Percentiles rank a stretch among this genome's conserved stretches.
Conservation (phyloP, 2,329 filamentous ascomycete genomes). For the Botrytis squamosa region DNA sequence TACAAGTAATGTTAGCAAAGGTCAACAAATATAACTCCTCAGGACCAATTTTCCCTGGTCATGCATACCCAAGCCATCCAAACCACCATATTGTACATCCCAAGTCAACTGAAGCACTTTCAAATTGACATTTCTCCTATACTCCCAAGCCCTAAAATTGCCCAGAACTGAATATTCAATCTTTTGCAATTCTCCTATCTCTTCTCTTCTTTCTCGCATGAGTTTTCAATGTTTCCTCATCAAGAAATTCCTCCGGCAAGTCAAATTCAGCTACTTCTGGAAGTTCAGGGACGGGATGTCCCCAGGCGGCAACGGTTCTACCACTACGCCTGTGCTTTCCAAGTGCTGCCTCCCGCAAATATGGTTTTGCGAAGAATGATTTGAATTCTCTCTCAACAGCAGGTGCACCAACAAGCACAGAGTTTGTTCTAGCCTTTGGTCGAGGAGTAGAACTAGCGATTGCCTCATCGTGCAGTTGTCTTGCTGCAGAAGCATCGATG, state of each 20-base stretch:
- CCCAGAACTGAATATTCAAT: constrained; percentile 2
- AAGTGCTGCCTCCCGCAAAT: constrained; percentile 78
- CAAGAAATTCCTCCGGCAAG: constrained; percentile 57
- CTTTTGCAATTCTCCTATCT: constrained; percentile 34
- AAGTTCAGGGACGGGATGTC: constrained; percentile 73
- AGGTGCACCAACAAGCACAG: constrained; percentile 28
- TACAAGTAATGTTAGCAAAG: constrained; percentile 13
- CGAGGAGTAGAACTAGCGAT: constrained; percentile 36
- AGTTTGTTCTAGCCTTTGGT: constrained; percentile 26
- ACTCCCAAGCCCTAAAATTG: constrained; percentile 21
- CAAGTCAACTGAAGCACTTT: constrained; percentile 42
- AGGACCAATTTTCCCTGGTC: not conserved
- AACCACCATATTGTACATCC: constrained; percentile 18
- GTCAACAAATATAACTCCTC: constrained; percentile 2
- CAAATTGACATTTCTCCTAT: constrained; percentile 33
- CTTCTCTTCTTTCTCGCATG: constrained; percentile 62
- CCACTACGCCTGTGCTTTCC: constrained; percentile 67
- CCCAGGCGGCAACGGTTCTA: constrained; percentile 75
- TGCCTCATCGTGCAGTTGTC: constrained; percentile 61
- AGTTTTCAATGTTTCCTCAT: constrained; percentile 53
- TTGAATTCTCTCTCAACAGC: constrained; percentile 62
- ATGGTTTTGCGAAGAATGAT: constrained; percentile 74
- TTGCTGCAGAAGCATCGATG: constrained; percentile 67
- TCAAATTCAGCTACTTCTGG: constrained; percentile 65
- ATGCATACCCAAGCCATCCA: constrained; percentile 10